Percentiles rank a stretch among this genome's conserved stretches.
Evolutionary conservation across 1,284 basidiomycete species (phyloP).

Genomic region (Entoloma clypeatum): DNA sequence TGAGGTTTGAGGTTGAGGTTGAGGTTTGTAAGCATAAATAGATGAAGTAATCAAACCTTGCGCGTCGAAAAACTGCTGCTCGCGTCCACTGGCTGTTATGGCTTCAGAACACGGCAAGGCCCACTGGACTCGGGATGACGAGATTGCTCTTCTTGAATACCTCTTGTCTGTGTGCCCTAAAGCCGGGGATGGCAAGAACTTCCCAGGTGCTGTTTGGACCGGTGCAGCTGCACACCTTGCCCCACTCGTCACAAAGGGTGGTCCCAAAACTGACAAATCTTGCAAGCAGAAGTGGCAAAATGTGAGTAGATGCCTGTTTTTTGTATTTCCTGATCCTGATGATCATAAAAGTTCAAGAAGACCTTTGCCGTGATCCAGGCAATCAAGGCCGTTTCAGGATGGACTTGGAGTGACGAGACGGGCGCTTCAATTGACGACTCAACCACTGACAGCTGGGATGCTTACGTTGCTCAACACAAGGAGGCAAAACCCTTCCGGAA

Average conservation of each 20-base stretch:
- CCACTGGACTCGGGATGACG: constrained; percentile 14
- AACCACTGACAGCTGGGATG: constrained; percentile 6
- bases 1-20: too few relatives aligned
- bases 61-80: too few relatives aligned
- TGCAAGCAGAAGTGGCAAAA: constrained; percentile 16
- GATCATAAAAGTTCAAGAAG: constrained; percentile 2
- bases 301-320: constrained; percentile 4
- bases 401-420: too few relatives aligned
- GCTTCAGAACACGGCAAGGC: too few relatives aligned
- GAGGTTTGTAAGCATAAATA: too few relatives aligned
- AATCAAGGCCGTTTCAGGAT: constrained; percentile 9
- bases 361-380: constrained; percentile 9
- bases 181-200: constrained; percentile 14
- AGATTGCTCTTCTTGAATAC: constrained; percentile 11
- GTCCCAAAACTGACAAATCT: constrained; percentile 11
- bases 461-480: constrained; percentile 5
- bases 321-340: constrained; percentile 1
- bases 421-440: constrained; percentile 12
- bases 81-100: too few relatives aligned
- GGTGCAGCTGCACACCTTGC: constrained; percentile 2
- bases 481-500: constrained; percentile 12
- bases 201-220: constrained; percentile 11
- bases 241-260: background rate
- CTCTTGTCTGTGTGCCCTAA: constrained; percentile 6
- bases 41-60: too few relatives aligned